Evolutionary conservation across 371 early-diverging fungal species (phyloP), one percentile per base, ranked within the genome.

Genomic region (Mucor circinelloides): DNA sequence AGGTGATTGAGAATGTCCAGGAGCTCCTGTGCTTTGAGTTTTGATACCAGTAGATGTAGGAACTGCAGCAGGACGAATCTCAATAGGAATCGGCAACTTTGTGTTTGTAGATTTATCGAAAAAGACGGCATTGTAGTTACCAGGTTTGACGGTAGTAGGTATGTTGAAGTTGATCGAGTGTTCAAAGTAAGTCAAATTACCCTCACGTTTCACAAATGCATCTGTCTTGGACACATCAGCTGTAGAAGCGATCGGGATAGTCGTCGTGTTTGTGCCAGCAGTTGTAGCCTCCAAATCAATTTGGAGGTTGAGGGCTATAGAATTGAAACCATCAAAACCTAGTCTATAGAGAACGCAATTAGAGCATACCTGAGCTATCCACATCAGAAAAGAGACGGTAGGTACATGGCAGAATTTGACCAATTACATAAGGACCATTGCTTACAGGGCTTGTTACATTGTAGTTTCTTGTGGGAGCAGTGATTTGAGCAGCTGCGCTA

Each of bases 371-470:
- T 73, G 81, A 73, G 60, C 73, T 74, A 72, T 83, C 78, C 30
- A 77, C 77, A 52, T 77, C 76, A 19, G 70, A 67, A 46, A 83
- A 74, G 6, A 83, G 67, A 48, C 76, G 78, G 66, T 78, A 83
- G 23, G 79, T 83, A 67, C 81, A 81, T 54, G 84, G 84, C 15
- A 83, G 56, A n/a, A 77, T 75, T 68, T 79, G 83, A 25, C 77
- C 76, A 4, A 77, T 66, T 15, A 83, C 83, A 69, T 83, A 81
- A 55, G 83, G 76, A 12, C 77, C 74, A 55, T 80, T 79, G 52
- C 67, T 69, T 10, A 69, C 64, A 12, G 70, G 70, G 58, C 76
- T 78, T 38, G 84, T 79, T 9, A 83, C 80, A 66, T 83, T 79
- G 52, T 76, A 83, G 52, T 78, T 79, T 62, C 78, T 64, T n/a